Evolutionary conservation across 768 basidiomycete species (phyloP).

Genomic region (Inosperma sp.): DNA sequence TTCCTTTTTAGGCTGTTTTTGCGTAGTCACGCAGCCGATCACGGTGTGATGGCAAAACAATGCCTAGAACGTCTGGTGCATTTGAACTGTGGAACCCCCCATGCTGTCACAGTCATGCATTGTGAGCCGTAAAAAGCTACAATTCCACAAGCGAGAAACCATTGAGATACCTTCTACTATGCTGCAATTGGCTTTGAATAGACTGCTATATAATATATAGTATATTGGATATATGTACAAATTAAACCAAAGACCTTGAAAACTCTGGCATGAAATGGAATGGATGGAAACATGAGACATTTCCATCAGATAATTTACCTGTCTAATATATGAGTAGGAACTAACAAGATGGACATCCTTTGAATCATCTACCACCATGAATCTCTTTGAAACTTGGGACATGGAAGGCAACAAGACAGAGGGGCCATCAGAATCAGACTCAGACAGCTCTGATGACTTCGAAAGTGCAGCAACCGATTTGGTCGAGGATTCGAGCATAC

Average conservation of each 20-base stretch:
- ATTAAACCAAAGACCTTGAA: too few relatives aligned
- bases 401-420: not conserved
- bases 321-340: not conserved
- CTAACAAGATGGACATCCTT: not conserved
- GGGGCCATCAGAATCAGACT: not conserved
- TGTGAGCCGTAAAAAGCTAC: not conserved
- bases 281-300: too few relatives aligned
- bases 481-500: not conserved
- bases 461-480: not conserved
- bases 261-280: too few relatives aligned
- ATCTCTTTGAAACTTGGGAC: not conserved
- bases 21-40: too few relatives aligned
- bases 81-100: not conserved
- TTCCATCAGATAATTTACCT: not conserved
- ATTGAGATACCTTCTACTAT: not conserved
- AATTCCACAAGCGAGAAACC: not conserved
- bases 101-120: not conserved
- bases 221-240: too few relatives aligned
- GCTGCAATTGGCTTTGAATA: too few relatives aligned
- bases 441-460: not conserved
- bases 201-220: too few relatives aligned
- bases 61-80: not conserved
- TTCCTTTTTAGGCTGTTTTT: not conserved
- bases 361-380: not conserved
- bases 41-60: not conserved